These are phyloP conservation scores for Prunus armeniaca DNA, from an alignment of 306 rosid genomes.

Conservation along the genomic window DNA sequence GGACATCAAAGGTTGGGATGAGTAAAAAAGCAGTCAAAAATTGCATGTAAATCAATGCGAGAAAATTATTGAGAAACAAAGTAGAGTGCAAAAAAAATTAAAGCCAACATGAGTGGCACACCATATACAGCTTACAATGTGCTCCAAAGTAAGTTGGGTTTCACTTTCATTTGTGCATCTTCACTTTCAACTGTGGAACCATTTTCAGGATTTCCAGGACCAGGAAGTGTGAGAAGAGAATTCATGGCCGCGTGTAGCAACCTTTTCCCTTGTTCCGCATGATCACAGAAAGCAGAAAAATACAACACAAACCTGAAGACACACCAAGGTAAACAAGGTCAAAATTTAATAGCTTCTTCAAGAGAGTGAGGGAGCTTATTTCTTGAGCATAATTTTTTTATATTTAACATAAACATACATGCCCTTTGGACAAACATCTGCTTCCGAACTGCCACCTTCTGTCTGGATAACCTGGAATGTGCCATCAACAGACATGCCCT, in stretches of 20 bases:
- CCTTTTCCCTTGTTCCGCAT: slow-evolving; percentile 65
- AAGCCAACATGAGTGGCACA: neutral
- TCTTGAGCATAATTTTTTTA: neutral
- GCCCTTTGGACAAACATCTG: slow-evolving; percentile 17
- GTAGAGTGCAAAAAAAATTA: neutral
- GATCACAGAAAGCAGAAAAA: slow-evolving; percentile 66
- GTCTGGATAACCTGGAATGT: too few relatives aligned
- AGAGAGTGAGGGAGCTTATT: neutral
- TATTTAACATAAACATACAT: slow-evolving; percentile 49
- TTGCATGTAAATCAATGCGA: neutral
- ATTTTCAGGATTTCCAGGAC: slow-evolving; percentile 46
- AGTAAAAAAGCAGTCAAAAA: too few relatives aligned
- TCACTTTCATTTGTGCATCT: slow-evolving; percentile 28
- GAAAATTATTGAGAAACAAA: neutral
- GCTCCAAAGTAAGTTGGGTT: slow-evolving; percentile 71
- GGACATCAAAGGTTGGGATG: too few relatives aligned
- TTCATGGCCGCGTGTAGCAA: slow-evolving; percentile 56
- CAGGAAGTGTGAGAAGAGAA: slow-evolving; percentile 50
- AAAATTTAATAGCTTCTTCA: slow-evolving; percentile 30
- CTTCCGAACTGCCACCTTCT: too few relatives aligned
- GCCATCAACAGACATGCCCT: too few relatives aligned
- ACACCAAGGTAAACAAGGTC: slow-evolving; percentile 19
- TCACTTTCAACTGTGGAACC: slow-evolving; percentile 43
- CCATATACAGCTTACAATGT: slow-evolving; percentile 53
- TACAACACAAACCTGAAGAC: slow-evolving; percentile 64